Evolutionary conservation across 2,329 filamentous ascomycete species (phyloP).

Genomic region (Stemphylium vesicarium): DNA sequence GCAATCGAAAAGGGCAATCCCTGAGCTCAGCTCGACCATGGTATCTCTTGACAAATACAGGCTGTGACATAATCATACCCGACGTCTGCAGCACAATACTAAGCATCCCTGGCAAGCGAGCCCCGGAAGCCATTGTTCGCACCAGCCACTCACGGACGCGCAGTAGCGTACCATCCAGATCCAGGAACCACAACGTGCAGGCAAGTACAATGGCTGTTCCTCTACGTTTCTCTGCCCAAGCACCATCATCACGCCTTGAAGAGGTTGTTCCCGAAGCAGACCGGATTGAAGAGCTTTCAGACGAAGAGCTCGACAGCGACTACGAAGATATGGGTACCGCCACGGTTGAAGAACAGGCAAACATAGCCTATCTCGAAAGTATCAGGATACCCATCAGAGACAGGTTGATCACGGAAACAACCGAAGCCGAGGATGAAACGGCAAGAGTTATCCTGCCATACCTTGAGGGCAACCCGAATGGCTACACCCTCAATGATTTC

Average conservation of each 20-base stretch:
- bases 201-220: slow-evolving; percentile 37
- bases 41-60: background rate
- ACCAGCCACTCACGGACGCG: slow-evolving; percentile 27
- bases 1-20: slow-evolving; percentile 7
- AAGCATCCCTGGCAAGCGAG: slow-evolving; percentile 17
- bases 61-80: slow-evolving; percentile 16
- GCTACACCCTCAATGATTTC: slow-evolving; percentile 67
- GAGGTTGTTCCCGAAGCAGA: slow-evolving; percentile 32
- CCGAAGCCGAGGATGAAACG: slow-evolving; percentile 70
- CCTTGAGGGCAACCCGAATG: slow-evolving; percentile 62
- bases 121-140: slow-evolving; percentile 31
- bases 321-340: slow-evolving; percentile 48
- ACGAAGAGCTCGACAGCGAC: slow-evolving; percentile 34
- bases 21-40: background rate
- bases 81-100: slow-evolving; percentile 38
- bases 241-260: slow-evolving; percentile 34
- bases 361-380: slow-evolving; percentile 39
- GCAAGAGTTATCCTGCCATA: slow-evolving; percentile 72
- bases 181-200: background rate
- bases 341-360: slow-evolving; percentile 34
- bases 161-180: slow-evolving; percentile 12
- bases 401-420: slow-evolving; percentile 70
- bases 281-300: slow-evolving; percentile 48
- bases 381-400: slow-evolving; percentile 67
- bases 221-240: slow-evolving; percentile 23